Percentiles rank a stretch among this genome's conserved stretches.
phyloP scores from a whole-genome alignment of 2,329 filamentous ascomycete species.

The Didymella sp. region DNA sequence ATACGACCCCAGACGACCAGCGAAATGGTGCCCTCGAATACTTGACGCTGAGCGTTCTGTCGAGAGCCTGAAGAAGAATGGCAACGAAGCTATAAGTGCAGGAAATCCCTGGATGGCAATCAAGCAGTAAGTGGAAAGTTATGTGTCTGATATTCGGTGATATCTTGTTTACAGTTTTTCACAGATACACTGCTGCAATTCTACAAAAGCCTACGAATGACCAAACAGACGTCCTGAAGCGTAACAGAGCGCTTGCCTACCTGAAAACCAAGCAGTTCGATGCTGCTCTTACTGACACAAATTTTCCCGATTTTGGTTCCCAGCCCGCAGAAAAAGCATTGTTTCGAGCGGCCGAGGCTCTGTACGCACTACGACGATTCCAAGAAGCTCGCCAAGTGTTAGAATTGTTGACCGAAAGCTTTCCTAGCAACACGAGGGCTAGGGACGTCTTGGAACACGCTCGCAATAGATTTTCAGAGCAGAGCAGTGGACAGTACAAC shows the following conservation, averaged over 20 bases:
- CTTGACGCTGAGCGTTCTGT: conserved; percentile 10
- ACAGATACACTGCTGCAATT: conserved; percentile 41
- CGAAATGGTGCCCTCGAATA: conserved; percentile 41
- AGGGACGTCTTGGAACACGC: conserved; percentile 29
- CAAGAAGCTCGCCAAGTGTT: conserved; percentile 46
- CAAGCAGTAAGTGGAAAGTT: no score
- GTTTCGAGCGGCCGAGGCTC: conserved; percentile 54
- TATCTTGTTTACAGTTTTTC: background rate
- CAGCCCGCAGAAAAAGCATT: conserved; percentile 51
- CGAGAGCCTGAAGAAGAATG: background rate
- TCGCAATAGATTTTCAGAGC: conserved; percentile 42
- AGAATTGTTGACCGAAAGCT: conserved; percentile 31
- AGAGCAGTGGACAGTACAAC: conserved; percentile 49
- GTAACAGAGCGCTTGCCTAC: conserved; percentile 49
- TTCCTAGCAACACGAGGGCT: conserved; percentile 42
- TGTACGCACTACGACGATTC: conserved; percentile 53
- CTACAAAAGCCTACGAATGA: background rate
- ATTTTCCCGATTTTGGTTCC: conserved; percentile 18
- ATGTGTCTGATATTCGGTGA: no score
- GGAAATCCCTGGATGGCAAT: no score
- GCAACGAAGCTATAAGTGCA: no score
- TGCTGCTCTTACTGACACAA: conserved; percentile 43
- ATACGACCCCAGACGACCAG: conserved; percentile 52
- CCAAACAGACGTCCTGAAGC: conserved; percentile 28
- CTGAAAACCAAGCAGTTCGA: conserved; percentile 47